Conservation (phyloP, 2,329 filamentous ascomycete genomes). For the Xylaria sp. region DNA sequence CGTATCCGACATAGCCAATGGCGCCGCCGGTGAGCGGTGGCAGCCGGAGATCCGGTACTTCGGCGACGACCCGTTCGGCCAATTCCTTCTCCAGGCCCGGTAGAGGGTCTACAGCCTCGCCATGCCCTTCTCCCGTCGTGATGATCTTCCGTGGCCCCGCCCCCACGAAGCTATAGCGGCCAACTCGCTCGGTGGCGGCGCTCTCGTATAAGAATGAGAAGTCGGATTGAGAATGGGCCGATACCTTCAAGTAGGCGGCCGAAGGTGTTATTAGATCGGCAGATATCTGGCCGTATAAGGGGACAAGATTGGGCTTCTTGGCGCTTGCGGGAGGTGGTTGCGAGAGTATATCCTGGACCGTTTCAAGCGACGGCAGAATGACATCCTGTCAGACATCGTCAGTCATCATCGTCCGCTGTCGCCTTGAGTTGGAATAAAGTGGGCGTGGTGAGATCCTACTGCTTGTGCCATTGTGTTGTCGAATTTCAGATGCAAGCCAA, state of each 20-base stretch:
- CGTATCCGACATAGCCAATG: conserved; percentile 96
- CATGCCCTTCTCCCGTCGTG: conserved; percentile 88
- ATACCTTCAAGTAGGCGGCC: conserved; percentile 93
- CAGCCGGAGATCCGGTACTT: conserved; percentile 82
- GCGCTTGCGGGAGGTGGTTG: conserved; percentile 49
- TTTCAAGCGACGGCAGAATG: conserved; percentile 60
- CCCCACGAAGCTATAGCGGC: conserved; percentile 94
- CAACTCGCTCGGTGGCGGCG: conserved; percentile 91
- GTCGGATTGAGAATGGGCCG: conserved; percentile 77
- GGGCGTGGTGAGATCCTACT: conserved; percentile 32
- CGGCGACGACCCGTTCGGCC: conserved; percentile 79
- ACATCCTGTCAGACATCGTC: conserved; percentile 49
- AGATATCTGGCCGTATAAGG: conserved; percentile 84
- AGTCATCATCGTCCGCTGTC: conserved; percentile 5
- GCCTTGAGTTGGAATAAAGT: not conserved
- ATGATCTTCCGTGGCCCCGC: conserved; percentile 83
- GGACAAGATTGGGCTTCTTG: conserved; percentile 76
- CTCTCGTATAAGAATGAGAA: conserved; percentile 97
- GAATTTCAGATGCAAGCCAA: not conserved
- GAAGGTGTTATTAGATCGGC: conserved; percentile 95
- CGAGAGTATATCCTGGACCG: conserved; percentile 57
- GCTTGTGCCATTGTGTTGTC: conserved; percentile 37
- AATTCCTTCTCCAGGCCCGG: conserved; percentile 85
- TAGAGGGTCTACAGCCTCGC: conserved; percentile 84
- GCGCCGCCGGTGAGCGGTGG: conserved; percentile 91